Evolutionary conservation across 495 filamentous ascomycete species (phyloP).

Genomic region (Penicillium manginii): DNA sequence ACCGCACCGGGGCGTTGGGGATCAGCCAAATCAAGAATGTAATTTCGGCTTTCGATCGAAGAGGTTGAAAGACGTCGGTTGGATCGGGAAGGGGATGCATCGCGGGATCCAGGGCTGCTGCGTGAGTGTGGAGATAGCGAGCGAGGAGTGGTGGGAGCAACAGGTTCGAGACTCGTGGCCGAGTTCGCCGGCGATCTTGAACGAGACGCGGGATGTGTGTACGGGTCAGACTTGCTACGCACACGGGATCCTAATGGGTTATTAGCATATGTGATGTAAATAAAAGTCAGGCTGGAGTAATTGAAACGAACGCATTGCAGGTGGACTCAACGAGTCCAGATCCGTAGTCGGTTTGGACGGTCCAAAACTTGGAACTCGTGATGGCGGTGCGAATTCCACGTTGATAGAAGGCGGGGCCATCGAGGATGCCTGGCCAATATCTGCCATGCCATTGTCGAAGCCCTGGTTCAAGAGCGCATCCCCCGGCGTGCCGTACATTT

Average conservation of each 20-base stretch:
- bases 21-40: constrained; percentile 89
- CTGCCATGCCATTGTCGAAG: constrained; percentile 44
- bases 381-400: constrained; percentile 90
- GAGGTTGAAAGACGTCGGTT: constrained; percentile 85
- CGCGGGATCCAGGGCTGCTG: constrained; percentile 53
- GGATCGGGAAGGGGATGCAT: constrained; percentile 62
- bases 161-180: constrained; percentile 47
- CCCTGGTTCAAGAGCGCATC: constrained; percentile 32
- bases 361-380: constrained; percentile 71
- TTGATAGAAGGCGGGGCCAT: constrained; percentile 89
- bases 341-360: constrained; percentile 65
- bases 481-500: constrained; percentile 55
- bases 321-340: constrained; percentile 80
- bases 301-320: constrained; percentile 72
- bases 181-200: constrained; percentile 47
- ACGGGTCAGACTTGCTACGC: constrained; percentile 76
- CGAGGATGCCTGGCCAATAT: constrained; percentile 70
- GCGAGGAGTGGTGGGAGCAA: constrained; percentile 52
- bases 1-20: constrained; percentile 76
- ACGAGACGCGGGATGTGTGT: constrained; percentile 49
- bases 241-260: constrained; percentile 55
- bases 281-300: constrained; percentile 11
- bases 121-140: constrained; percentile 68
- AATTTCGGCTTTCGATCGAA: constrained; percentile 82
- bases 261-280: constrained; percentile 18